Conservation (phyloP, 2,329 filamentous ascomycete genomes). For the Scedosporium minutisporum region DNA sequence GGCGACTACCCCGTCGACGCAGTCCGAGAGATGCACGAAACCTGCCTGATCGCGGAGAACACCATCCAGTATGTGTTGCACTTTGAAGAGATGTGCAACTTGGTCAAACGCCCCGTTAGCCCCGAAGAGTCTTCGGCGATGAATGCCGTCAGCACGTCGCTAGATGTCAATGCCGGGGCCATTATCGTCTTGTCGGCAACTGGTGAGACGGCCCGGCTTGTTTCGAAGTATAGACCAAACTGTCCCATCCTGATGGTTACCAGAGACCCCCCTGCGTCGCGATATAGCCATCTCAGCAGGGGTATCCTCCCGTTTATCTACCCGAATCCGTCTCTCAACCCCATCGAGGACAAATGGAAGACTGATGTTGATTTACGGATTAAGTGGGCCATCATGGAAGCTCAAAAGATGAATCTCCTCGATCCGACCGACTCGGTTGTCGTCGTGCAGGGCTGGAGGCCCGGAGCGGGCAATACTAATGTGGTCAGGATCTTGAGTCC, state of each 20-base stretch:
- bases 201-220: constrained; percentile 83
- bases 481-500: not conserved
- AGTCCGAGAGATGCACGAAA: constrained; percentile 96
- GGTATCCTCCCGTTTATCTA: constrained; percentile 69
- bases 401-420: not conserved
- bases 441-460: constrained; percentile 2
- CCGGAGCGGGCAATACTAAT: not conserved
- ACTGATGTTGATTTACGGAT: not conserved
- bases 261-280: constrained; percentile 69
- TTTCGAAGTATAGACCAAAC: constrained; percentile 97
- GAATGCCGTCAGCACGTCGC: constrained; percentile 87
- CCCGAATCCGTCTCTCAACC: not conserved
- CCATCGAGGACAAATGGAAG: not conserved
- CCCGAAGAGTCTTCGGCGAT: constrained; percentile 93
- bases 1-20: constrained; percentile 87
- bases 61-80: constrained; percentile 94
- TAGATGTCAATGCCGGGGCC: constrained; percentile 91
- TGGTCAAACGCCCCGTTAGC: constrained; percentile 73
- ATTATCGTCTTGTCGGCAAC: constrained; percentile 96
- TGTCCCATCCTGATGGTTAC: constrained; percentile 99
- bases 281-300: constrained; percentile 92
- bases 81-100: constrained; percentile 86
- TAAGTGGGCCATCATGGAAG: not conserved
- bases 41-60: constrained; percentile 91
- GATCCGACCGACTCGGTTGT: not conserved